phyloP scores from a whole-genome alignment of 139 green algal genomes.

The Picochlorum sp. region DNA sequence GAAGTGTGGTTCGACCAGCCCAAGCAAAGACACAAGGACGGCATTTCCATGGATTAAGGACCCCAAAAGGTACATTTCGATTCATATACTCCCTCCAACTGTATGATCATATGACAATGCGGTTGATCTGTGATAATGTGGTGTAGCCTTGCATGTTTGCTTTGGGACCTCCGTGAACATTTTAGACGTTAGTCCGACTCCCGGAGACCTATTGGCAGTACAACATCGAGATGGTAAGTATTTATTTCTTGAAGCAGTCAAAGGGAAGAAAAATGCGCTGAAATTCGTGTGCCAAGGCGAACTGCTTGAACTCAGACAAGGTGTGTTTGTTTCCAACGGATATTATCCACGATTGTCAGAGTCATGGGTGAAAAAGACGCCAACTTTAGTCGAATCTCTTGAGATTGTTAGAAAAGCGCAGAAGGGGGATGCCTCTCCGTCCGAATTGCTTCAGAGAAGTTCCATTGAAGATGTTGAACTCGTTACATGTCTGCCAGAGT shows the following conservation, averaged over 20 bases:
- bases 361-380: slow-evolving; percentile 18
- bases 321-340: slow-evolving; percentile 2
- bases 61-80: too few species aligned
- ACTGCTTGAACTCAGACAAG: background rate
- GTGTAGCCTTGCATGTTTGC: too few species aligned
- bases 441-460: background rate
- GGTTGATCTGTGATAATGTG: too few species aligned
- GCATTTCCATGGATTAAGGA: too few species aligned
- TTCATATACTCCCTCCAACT: too few species aligned
- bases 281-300: background rate
- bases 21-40: too few species aligned
- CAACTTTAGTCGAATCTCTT: slow-evolving; percentile 12
- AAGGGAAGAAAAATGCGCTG: background rate
- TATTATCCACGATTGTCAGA: slow-evolving; percentile 19
- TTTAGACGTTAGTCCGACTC: too few species aligned
- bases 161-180: too few species aligned
- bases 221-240: background rate
- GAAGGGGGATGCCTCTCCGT: background rate
- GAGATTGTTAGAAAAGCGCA: slow-evolving; percentile 12
- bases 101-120: too few species aligned
- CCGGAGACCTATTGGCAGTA: background rate
- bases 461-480: background rate
- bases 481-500: slow-evolving; percentile 6
- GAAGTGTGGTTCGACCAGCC: too few species aligned
- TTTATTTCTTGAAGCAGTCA: background rate